Evolutionary conservation across 78 protist species (phyloP).

Genomic region (Capsaspora owczarzaki): DNA sequence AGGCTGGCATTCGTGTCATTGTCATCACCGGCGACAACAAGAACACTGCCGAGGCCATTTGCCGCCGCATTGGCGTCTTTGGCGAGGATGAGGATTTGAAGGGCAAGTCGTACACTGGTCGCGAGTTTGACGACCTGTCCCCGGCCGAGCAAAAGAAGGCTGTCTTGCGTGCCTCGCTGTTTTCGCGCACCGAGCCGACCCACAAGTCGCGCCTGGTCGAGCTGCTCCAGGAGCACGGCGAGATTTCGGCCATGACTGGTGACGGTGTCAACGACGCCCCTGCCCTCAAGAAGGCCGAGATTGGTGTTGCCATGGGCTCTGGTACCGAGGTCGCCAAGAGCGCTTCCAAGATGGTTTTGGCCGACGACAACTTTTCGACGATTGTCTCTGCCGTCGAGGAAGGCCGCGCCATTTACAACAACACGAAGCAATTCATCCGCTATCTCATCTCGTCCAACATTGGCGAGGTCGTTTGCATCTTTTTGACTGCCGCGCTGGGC

Average conservation of each 20-base stretch:
- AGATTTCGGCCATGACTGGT: conserved; percentile 74
- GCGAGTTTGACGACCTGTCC: neutral
- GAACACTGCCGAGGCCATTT: conserved; percentile 86
- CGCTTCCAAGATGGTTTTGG: conserved; percentile 84
- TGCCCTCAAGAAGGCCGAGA: conserved; percentile 84
- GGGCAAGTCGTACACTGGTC: neutral
- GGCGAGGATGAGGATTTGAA: conserved; percentile 9
- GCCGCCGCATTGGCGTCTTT: conserved; percentile 31
- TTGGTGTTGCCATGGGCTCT: conserved; percentile 96
- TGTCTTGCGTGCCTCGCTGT: conserved; percentile 6
- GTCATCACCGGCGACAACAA: conserved; percentile 97
- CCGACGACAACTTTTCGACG: conserved; percentile 97
- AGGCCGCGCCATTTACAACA: conserved; percentile 88
- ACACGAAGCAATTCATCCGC: conserved; percentile 80
- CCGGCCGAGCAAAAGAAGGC: neutral
- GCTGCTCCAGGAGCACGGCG: neutral
- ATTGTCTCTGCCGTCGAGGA: conserved; percentile 87
- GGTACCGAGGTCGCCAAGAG: conserved; percentile 93
- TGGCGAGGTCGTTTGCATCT: conserved; percentile 69
- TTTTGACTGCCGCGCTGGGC: conserved; percentile 25
- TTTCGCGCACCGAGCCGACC: conserved; percentile 33
- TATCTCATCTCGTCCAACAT: conserved; percentile 81
- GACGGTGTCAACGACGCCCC: conserved; percentile 98
- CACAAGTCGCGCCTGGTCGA: conserved; percentile 10
- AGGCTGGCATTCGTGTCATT: conserved; percentile 71